Base-by-base conservation (phyloP, 129 eudicot genomes). In the Gnaphalium uliginosum region DNA sequence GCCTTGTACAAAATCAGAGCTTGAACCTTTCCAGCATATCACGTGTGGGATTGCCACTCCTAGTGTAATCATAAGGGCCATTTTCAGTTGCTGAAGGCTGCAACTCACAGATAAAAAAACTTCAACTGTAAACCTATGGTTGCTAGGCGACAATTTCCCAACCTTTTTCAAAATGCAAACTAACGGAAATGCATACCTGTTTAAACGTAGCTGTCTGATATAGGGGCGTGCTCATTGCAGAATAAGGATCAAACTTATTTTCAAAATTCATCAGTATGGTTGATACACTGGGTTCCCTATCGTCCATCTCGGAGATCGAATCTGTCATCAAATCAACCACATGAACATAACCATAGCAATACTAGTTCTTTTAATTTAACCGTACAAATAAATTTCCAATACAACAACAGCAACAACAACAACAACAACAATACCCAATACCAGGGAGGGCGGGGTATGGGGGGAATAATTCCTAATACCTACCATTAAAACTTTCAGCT, bases 21-120 rank as follows among this genome's bases (percentile, higher is more conserved):
- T 71, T 78, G 50, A 43, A 95, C 99, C 95, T 86, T 83, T 95
- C 97, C 63, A 95, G 76, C 61, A 81, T 85, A 83, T 91, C 95
- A 50, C 99, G 87, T 21, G 97, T 95, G 51, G 99, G 99, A 89
- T 95, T 95, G 66, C 95, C 99, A 83, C 96, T 87, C 80, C 99
- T 87, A 32, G 99, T 95, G 76, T 95, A 95, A 77, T 95, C 99
- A 84, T 95, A 95, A 13, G 94, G 87, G 21, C 97, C 99, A 81
- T 83, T 74, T 71, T 84, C 96, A 32, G 83, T 83, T 32, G 97
- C 97, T 0, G 94, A 87, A 76, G 97, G 96, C 99, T 95, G 87
- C 32, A 85, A 35, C 26, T 19, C 26, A 24, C 26, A 48, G 5
- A 23, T n/a, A 60, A 56, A 10, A 21, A 18, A 32, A 1, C 18